These are phyloP conservation scores for Emmonsiellopsis sp. DNA, from an alignment of 2,329 filamentous ascomycete genomes.

Conservation along the genomic window DNA sequence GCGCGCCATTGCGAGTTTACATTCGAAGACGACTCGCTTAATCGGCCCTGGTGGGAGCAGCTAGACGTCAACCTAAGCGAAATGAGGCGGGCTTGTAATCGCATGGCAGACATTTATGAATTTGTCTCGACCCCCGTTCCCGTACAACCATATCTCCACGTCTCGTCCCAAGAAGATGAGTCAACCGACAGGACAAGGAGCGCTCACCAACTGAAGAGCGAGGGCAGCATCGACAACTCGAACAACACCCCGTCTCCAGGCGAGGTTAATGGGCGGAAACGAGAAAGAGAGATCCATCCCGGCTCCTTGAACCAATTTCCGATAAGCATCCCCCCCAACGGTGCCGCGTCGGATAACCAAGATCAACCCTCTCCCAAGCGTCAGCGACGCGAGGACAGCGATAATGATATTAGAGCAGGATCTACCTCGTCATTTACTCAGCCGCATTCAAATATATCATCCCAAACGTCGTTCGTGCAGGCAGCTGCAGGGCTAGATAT, in stretches of 20 bases:
- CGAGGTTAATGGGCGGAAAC: slow-evolving; percentile 12
- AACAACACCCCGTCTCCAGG: slow-evolving; percentile 6
- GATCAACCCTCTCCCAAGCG: slow-evolving; percentile 29
- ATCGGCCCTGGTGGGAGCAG: slow-evolving; percentile 78
- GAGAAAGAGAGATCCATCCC: slow-evolving; percentile 8
- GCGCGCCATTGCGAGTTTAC: slow-evolving; percentile 63
- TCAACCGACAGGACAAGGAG: slow-evolving; percentile 29
- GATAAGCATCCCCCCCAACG: slow-evolving; percentile 2
- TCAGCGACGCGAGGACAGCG: slow-evolving; percentile 16
- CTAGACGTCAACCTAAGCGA: slow-evolving; percentile 62
- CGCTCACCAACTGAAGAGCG: slow-evolving; percentile 15
- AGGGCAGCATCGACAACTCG: slow-evolving; percentile 16
- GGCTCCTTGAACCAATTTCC: slow-evolving; percentile 4
- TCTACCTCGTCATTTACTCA: neutral
- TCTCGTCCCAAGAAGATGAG: slow-evolving; percentile 23
- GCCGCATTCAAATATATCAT: neutral
- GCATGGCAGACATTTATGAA: slow-evolving; percentile 55
- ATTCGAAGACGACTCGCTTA: slow-evolving; percentile 65
- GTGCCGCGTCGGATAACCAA: neutral
- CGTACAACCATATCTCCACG: slow-evolving; percentile 35
- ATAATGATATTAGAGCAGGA: neutral
- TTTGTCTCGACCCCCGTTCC: slow-evolving; percentile 34
- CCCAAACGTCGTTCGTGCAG: slow-evolving; percentile 2
- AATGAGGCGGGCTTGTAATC: slow-evolving; percentile 63
- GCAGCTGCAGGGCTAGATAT: slow-evolving; percentile 4